A percentile compares a stretch with the other conserved stretches of the same genome.
Conservation (phyloP, 306 rosid genomes). For the Sophora flavescens region DNA sequence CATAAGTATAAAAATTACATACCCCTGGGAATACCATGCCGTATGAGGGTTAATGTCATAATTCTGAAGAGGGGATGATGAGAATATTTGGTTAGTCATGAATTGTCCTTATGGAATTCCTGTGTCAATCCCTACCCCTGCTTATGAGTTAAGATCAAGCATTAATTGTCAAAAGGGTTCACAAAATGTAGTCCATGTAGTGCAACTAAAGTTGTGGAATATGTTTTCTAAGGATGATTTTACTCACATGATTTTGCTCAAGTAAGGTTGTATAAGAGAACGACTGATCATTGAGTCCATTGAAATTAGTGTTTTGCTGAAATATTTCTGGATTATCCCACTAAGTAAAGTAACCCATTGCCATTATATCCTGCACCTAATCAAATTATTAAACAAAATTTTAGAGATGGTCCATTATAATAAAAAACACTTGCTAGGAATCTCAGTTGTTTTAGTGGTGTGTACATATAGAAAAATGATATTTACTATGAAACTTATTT, state of each 20-base stretch:
- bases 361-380: constrained; percentile 15
- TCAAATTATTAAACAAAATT: not conserved
- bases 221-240: not conserved
- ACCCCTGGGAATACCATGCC: too few relatives aligned
- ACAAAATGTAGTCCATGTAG: too few relatives aligned
- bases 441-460: not conserved
- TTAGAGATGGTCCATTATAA: not conserved
- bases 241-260: constrained; percentile 30
- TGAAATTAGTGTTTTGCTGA: not conserved
- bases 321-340: not conserved
- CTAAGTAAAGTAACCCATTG: not conserved
- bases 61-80: too few relatives aligned
- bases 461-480: not conserved
- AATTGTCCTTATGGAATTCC: too few relatives aligned
- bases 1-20: too few relatives aligned
- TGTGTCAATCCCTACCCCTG: too few relatives aligned
- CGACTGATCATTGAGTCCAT: not conserved
- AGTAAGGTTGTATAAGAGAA: not conserved
- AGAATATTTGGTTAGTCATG: too few relatives aligned
- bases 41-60: too few relatives aligned
- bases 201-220: too few relatives aligned
- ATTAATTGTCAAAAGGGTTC: too few relatives aligned
- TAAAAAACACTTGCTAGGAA: not conserved
- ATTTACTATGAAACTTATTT: too few relatives aligned
- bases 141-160: too few relatives aligned